Evolutionary conservation across 495 filamentous ascomycete species (phyloP).

Genomic region (Xylaria flabelliformis): DNA sequence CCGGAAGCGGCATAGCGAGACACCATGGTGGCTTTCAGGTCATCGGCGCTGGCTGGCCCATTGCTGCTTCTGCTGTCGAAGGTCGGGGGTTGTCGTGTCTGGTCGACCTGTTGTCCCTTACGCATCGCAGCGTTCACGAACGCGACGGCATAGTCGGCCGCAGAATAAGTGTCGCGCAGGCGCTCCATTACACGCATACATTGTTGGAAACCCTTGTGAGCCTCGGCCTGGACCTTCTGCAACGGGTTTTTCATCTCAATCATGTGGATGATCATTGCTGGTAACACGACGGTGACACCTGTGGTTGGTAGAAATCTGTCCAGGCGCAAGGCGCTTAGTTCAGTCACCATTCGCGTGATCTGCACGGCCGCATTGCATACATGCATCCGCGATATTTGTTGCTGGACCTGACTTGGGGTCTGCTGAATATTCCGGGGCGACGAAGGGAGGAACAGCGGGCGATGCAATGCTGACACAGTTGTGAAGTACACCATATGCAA

Average conservation of each 20-base stretch:
- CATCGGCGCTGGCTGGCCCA: slow-evolving; percentile 27
- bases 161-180: slow-evolving; percentile 82
- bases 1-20: slow-evolving; percentile 32
- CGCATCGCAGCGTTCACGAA: slow-evolving; percentile 86
- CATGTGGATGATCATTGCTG: slow-evolving; percentile 89
- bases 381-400: slow-evolving; percentile 78
- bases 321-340: slow-evolving; percentile 70
- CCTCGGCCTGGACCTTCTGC: slow-evolving; percentile 67
- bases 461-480: slow-evolving; percentile 84
- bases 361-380: slow-evolving; percentile 80
- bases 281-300: slow-evolving; percentile 85
- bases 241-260: slow-evolving; percentile 85
- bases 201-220: slow-evolving; percentile 77
- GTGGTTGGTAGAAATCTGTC: slow-evolving; percentile 84
- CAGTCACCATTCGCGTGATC: slow-evolving; percentile 78
- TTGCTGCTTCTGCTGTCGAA: slow-evolving; percentile 30
- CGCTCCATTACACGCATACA: slow-evolving; percentile 85
- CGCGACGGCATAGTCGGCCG: slow-evolving; percentile 82
- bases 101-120: slow-evolving; percentile 63
- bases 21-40: slow-evolving; percentile 31
- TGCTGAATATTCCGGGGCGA: slow-evolving; percentile 64
- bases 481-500: slow-evolving; percentile 90
- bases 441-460: slow-evolving; percentile 83
- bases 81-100: neutral
- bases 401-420: slow-evolving; percentile 59